These are phyloP conservation scores for Debaryomycetaceae sp. DNA, from an alignment of 1,139 yeast genomes.

Conservation along the genomic window DNA sequence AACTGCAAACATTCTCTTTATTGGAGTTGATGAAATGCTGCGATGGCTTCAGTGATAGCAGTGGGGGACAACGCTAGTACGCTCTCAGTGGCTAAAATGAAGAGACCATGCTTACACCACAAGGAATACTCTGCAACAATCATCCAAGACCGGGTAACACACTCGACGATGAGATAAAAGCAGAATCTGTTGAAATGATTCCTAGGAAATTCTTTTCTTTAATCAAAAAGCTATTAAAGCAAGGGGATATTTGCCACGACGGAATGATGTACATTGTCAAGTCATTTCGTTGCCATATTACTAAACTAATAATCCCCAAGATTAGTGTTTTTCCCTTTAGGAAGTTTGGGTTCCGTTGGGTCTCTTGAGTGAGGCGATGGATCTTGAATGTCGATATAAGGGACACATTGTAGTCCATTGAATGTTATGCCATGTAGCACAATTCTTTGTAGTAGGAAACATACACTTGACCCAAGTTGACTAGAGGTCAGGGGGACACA, in stretches of 20 bases:
- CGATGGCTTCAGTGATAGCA: too few species aligned
- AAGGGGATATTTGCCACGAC: constrained; percentile 72
- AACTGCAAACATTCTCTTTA: too few species aligned
- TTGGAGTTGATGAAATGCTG: too few species aligned
- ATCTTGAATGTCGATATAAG: constrained; percentile 58
- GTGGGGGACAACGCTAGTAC: too few species aligned
- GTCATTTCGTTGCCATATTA: constrained; percentile 66
- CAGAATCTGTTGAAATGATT: not conserved
- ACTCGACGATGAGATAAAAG: not conserved
- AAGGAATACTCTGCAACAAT: too few species aligned
- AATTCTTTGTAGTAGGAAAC: too few species aligned
- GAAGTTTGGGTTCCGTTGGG: constrained; percentile 56
- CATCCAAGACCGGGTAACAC: not conserved
- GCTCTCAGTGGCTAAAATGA: too few species aligned
- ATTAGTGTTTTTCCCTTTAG: constrained; percentile 45
- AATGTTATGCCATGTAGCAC: not conserved
- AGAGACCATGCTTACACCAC: too few species aligned
- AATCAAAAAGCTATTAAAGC: constrained; percentile 54
- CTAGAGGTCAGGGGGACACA: too few species aligned
- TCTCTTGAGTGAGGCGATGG: constrained; percentile 51
- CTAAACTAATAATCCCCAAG: constrained; percentile 46
- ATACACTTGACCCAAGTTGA: too few species aligned
- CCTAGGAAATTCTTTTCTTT: constrained; percentile 21
- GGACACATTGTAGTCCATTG: constrained; percentile 37
- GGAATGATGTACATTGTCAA: constrained; percentile 58